Evolutionary conservation across 164 flowering plant species (phyloP).

Genomic region (Chimonanthus praecox): DNA sequence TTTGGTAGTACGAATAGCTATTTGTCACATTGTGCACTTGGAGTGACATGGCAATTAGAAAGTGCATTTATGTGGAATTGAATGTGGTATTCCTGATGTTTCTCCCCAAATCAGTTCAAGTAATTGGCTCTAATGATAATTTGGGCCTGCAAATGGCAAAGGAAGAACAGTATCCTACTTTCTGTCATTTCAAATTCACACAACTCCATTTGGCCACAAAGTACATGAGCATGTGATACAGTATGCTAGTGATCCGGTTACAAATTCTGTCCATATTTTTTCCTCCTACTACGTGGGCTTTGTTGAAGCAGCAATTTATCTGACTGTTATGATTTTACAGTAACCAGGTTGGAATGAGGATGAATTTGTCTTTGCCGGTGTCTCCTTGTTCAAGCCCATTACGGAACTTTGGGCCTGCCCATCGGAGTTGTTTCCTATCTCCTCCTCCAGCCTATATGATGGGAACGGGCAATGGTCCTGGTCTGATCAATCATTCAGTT

Average conservation of each 20-base stretch:
- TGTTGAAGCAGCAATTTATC: neutral
- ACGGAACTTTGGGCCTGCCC: slow-evolving; percentile 35
- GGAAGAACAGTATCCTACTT: neutral
- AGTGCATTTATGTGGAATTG: neutral
- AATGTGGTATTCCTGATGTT: neutral
- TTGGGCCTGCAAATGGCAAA: neutral
- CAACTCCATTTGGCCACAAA: neutral
- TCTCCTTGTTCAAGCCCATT: slow-evolving; percentile 33
- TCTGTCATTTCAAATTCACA: neutral
- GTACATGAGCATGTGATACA: neutral
- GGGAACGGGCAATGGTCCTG: slow-evolving; percentile 8
- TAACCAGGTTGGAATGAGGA: slow-evolving; percentile 12
- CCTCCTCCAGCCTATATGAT: slow-evolving; percentile 52
- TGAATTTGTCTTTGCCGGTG: slow-evolving; percentile 29
- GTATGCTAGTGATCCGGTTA: neutral
- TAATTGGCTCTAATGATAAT: neutral
- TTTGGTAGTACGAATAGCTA: neutral
- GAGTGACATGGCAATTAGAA: neutral
- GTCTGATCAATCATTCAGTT: slow-evolving; percentile 6
- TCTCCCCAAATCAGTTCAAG: neutral
- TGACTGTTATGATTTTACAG: slow-evolving; percentile 8
- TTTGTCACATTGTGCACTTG: neutral
- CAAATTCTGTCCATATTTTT: neutral
- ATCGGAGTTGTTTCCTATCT: slow-evolving; percentile 53
- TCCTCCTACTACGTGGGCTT: neutral